Evolutionary conservation across 1,284 basidiomycete genomes (phyloP).

Genomic region (Kwoniella shivajii): DNA sequence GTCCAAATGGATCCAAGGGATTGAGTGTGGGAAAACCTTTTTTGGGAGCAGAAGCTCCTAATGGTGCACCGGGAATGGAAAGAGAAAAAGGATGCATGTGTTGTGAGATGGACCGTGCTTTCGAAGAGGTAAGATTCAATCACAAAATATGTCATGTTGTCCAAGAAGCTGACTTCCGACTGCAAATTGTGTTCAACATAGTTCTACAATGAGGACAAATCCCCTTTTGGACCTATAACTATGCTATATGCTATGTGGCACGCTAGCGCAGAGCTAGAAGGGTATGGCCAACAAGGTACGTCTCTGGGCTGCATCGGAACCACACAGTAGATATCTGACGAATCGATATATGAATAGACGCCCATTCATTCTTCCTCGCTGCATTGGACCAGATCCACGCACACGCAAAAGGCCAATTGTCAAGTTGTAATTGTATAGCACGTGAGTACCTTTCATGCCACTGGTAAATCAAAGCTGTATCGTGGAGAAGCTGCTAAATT

Average conservation of each 20-base stretch:
- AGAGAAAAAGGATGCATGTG: constrained; percentile 74
- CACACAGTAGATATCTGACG: not conserved
- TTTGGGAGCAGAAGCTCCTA: constrained; percentile 20
- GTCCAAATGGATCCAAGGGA: constrained; percentile 37
- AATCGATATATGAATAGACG: constrained; percentile 28
- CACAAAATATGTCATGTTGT: not conserved
- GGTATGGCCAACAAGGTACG: constrained; percentile 82
- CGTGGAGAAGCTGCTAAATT: not conserved
- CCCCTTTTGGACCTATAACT: constrained; percentile 77
- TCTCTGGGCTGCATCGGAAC: not conserved
- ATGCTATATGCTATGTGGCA: constrained; percentile 88
- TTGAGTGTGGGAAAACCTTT: constrained; percentile 39
- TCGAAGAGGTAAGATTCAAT: constrained; percentile 78
- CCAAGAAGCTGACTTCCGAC: not conserved
- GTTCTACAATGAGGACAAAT: constrained; percentile 71
- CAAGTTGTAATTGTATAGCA: constrained; percentile 81
- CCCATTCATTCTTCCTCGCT: constrained; percentile 69
- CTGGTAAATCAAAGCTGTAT: not conserved
- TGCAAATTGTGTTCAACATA: too few relatives aligned
- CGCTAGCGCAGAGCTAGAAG: constrained; percentile 76
- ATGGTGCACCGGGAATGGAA: constrained; percentile 27
- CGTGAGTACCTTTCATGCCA: constrained; percentile 54
- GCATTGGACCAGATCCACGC: constrained; percentile 80
- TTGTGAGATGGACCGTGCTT: constrained; percentile 93
- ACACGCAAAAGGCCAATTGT: constrained; percentile 64